Evolutionary conservation across 495 filamentous ascomycete genomes (phyloP).

Genomic region (Emericellopsis terricola): DNA sequence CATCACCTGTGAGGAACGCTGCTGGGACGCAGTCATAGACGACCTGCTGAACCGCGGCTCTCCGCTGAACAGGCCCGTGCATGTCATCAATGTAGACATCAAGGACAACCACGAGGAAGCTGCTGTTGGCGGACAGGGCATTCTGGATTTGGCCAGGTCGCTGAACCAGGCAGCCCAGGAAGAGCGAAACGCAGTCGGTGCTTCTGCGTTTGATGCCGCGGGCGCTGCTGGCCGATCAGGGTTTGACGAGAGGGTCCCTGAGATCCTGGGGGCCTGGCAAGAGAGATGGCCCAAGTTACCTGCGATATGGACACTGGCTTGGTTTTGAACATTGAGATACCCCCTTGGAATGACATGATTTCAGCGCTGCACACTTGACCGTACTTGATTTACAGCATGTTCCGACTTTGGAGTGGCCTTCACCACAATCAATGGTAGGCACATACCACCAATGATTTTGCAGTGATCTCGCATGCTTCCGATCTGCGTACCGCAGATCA

Average conservation of each 20-base stretch:
- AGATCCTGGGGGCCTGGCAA: constrained; percentile 91
- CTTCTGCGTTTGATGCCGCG: constrained; percentile 49
- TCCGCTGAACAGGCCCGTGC: constrained; percentile 74
- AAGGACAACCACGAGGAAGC: constrained; percentile 98
- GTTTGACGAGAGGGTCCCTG: constrained; percentile 88
- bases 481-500: too few relatives aligned
- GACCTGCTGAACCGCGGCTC: constrained; percentile 73
- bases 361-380: too few relatives aligned
- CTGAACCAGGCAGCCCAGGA: constrained; percentile 67
- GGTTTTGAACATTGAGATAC: constrained; percentile 72
- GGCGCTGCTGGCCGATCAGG: constrained; percentile 44
- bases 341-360: constrained; percentile 3
- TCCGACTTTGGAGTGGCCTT: too few relatives aligned
- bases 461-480: too few relatives aligned
- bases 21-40: constrained; percentile 96
- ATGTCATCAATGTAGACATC: constrained; percentile 96
- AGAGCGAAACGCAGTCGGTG: constrained; percentile 48
- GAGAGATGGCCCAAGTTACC: constrained; percentile 83
- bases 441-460: too few relatives aligned
- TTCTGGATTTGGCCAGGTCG: constrained; percentile 75
- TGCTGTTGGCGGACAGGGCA: constrained; percentile 73
- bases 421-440: too few relatives aligned
- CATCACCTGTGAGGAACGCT: constrained; percentile 94
- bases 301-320: constrained; percentile 84
- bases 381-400: too few relatives aligned